These are phyloP conservation scores for Xylaria sp. DNA, from an alignment of 2,329 filamentous ascomycete genomes.

Conservation along the genomic window DNA sequence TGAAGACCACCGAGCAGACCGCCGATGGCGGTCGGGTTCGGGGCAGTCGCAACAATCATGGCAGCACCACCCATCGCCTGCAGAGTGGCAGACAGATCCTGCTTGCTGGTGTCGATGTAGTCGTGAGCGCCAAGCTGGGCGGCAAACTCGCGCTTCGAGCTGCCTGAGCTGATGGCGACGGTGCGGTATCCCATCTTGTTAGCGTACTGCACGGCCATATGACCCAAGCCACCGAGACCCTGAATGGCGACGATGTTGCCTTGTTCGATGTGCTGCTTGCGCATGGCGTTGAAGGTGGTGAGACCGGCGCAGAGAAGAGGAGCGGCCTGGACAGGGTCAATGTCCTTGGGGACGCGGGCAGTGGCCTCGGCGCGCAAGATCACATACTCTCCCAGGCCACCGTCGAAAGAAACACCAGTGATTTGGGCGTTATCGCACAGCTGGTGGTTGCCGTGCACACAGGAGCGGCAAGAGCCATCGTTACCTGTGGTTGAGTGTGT, in stretches of 20 bases:
- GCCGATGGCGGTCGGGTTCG: constrained; percentile 50
- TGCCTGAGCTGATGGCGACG: constrained; percentile 60
- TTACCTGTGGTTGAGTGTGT: constrained; percentile 41
- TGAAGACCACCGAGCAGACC: constrained; percentile 50
- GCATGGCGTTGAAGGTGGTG: constrained; percentile 57
- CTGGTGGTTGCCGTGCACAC: constrained; percentile 59
- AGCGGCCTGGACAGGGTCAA: constrained; percentile 49
- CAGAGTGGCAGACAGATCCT: constrained; percentile 45
- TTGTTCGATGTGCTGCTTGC: constrained; percentile 48
- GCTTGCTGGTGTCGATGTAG: constrained; percentile 52
- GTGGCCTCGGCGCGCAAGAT: constrained; percentile 55
- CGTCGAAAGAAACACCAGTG: constrained; percentile 62
- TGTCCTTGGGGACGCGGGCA: constrained; percentile 48
- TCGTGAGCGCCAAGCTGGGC: constrained; percentile 54
- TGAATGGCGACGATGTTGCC: constrained; percentile 55
- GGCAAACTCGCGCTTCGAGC: constrained; percentile 64
- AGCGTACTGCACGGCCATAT: constrained; percentile 72
- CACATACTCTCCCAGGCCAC: constrained; percentile 64
- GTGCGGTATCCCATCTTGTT: constrained; percentile 70
- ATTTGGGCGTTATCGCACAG: constrained; percentile 58
- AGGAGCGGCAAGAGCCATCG: constrained; percentile 56
- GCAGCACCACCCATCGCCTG: constrained; percentile 55
- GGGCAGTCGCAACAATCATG: constrained; percentile 58
- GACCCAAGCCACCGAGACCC: constrained; percentile 70
- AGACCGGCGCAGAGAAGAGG: constrained; percentile 61